Evolutionary conservation across 2,329 filamentous ascomycete genomes (phyloP).

Genomic region (Blumeriella jaapii): DNA sequence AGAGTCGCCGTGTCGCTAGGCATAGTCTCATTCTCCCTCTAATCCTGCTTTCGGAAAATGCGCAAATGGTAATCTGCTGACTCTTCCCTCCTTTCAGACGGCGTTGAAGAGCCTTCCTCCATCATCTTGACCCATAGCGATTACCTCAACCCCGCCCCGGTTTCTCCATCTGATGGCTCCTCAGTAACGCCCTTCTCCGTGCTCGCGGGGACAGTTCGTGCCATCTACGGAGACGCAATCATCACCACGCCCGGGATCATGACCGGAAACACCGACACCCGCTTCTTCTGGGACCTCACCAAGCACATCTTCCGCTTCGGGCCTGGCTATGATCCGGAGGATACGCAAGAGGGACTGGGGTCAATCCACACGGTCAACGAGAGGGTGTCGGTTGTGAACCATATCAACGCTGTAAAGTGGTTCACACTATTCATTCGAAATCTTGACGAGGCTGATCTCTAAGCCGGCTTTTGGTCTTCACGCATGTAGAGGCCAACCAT

Average conservation of each 20-base stretch:
- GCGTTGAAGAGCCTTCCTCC: no score
- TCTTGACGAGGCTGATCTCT: slow-evolving; percentile 4
- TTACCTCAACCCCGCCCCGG: slow-evolving; percentile 2
- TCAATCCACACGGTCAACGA: slow-evolving; percentile 7
- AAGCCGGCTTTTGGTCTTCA: background rate
- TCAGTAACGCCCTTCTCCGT: background rate
- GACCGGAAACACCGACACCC: slow-evolving; percentile 4
- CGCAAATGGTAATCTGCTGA: no score
- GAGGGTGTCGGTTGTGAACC: background rate
- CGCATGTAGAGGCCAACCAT: background rate
- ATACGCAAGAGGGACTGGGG: slow-evolving; percentile 1
- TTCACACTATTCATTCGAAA: slow-evolving; percentile 5
- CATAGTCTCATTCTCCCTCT: no score
- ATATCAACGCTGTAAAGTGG: slow-evolving; percentile 5
- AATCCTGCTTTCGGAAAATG: no score
- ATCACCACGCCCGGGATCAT: slow-evolving; percentile 2
- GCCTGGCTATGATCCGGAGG: slow-evolving; percentile 2
- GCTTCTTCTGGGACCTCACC: slow-evolving; percentile 3
- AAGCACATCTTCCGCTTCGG: slow-evolving; percentile 5
- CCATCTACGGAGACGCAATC: background rate
- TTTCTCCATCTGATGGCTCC: background rate
- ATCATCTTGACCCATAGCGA: background rate
- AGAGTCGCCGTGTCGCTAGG: no score
- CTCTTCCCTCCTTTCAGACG: no score
- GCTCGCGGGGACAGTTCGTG: slow-evolving; percentile 1